Evolutionary conservation across 2,329 filamentous ascomycete species (phyloP), one percentile per base, ranked within the genome.

Genomic region (Xylariomycetidae sp.): DNA sequence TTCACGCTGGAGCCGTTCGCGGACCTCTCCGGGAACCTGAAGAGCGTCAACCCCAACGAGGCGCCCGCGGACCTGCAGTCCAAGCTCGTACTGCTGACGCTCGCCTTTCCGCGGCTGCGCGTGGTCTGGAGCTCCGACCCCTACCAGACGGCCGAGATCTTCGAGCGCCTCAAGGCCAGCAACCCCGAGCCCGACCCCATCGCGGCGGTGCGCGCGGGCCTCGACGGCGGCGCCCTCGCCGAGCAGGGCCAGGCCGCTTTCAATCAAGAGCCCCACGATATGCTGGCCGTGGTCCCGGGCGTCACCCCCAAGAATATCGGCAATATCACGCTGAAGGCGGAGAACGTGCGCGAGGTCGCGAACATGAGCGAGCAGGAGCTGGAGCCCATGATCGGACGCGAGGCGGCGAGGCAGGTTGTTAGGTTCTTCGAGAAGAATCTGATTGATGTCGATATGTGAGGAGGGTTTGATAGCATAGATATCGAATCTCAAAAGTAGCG

Each of bases 141-240:
- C 0, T 95, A 94, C 54, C 89, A 98, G 59, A 96, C 92, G 1
- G 92, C 92, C 1, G 89, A 96, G 64, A 96, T 98, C 42, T 96
- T 98, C 56, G 82, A 89, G 50, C 82, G 87, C 46, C 74, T 98
- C 34, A 98, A 98, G 65, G 83, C 87, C 46, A 82, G 88, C 50
- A 83, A 90, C 48, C 71, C 81, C 3, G 92, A 98, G 60, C 92
- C 92, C 0, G 89, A 98, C 56, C 92, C 92, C 1, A 72, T 94
- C 22, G 79, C 78, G 3, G 92, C 92, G 0, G 88, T 95, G 6
- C 78, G 83, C 38, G 76, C 89, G 2, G 92, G 92, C 0, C 65
- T 98, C 1, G 79, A 85, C 17, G 72, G 68, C 46, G 67, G 71
- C 31, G 67, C 76, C 56, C 70, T 64, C 50, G 74, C 70, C 3